Evolutionary conservation across 768 basidiomycete species (phyloP).

Genomic region (Termitomyces sp.): DNA sequence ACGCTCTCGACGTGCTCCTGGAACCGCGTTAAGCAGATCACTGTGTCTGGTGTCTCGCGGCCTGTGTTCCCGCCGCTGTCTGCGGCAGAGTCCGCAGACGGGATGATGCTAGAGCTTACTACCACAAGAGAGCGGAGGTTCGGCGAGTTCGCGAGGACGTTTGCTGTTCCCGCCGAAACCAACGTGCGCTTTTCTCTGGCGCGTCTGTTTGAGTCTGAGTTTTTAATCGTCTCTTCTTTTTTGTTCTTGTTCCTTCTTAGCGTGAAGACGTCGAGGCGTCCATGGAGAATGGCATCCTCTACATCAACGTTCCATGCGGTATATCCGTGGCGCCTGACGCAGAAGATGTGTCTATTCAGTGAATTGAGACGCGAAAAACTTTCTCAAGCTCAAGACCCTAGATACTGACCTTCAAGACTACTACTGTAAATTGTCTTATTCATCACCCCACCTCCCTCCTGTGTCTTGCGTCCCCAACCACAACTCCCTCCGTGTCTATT

Average conservation of each 20-base stretch:
- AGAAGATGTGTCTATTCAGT: conserved; percentile 51
- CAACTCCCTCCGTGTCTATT: not conserved
- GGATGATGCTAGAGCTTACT: conserved; percentile 17
- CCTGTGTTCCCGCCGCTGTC: conserved; percentile 36
- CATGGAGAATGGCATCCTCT: conserved; percentile 62
- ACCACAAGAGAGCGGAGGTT: conserved; percentile 51
- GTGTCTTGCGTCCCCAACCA: not conserved
- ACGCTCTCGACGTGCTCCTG: conserved; percentile 58
- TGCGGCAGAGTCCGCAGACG: conserved; percentile 19
- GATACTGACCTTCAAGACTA: not conserved
- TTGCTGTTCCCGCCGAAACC: conserved; percentile 55
- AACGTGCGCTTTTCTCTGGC: conserved; percentile 42
- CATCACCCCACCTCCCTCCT: not conserved
- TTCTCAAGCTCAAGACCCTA: not conserved
- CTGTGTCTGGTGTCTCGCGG: conserved; percentile 46
- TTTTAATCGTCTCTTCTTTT: conserved; percentile 19
- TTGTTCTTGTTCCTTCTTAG: conserved; percentile 25
- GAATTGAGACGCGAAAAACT: conserved; percentile 25
- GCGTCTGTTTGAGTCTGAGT: conserved; percentile 17
- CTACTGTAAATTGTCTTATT: conserved; percentile 2
- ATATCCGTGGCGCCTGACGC: conserved; percentile 41
- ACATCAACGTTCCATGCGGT: conserved; percentile 53
- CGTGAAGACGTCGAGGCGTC: conserved; percentile 51
- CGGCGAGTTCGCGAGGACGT: conserved; percentile 46
- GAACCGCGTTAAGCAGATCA: conserved; percentile 63